Evolutionary conservation across 495 filamentous ascomycete species (phyloP), one percentile per base, ranked within the genome.

Genomic region (Penicillium psychrofluorescens): DNA sequence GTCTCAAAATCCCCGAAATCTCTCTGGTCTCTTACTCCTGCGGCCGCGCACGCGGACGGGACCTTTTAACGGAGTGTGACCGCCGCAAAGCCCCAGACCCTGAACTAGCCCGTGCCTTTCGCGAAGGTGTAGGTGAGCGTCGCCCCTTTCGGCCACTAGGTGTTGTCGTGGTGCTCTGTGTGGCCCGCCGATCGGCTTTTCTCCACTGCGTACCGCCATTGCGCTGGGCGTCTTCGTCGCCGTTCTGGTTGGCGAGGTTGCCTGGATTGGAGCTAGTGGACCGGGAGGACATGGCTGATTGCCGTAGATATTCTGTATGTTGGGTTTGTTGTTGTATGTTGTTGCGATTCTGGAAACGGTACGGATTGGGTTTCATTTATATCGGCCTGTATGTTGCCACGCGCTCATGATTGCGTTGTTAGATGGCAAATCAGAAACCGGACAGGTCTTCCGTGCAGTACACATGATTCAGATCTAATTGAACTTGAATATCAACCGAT

Each of bases 41-140:
- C 11, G 40, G 46, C 11, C 35, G 36, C 32, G n/a, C 32, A 37
- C 40, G 47, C 8, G 42, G 32, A 15, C 40, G 40, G n/a, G n/a
- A 33, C 11, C 22, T 38, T 27, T 46, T 53, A n/a, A 14, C 36
- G 16, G 43, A 38, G 29, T 34, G 7, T 38, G 41, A 41, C 39
- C 39, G 39, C 12, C 55, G 37, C 36, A 48, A 46, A 12, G 51
- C 16, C 9, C 51, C 51, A n/a, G 55, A 58, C 7, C 55, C 55
- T 4, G 48, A 47, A 16, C 48, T 49, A 8, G 40, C 51, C 12
- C 29, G 33, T 1, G 51, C 41, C 32, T 42, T 47, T 3, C 44
- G 46, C 7, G 51, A 54, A 11, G 51, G 14, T 14, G 45, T 47
- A 7, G 55, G 55, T 2, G 55, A 54, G 8, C 51, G 51, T n/a